Percentiles rank a stretch among this genome's conserved stretches.
phyloP scores from a whole-genome alignment of 108 stramenopile genomes.

The Pseudonitzschia pungens region DNA sequence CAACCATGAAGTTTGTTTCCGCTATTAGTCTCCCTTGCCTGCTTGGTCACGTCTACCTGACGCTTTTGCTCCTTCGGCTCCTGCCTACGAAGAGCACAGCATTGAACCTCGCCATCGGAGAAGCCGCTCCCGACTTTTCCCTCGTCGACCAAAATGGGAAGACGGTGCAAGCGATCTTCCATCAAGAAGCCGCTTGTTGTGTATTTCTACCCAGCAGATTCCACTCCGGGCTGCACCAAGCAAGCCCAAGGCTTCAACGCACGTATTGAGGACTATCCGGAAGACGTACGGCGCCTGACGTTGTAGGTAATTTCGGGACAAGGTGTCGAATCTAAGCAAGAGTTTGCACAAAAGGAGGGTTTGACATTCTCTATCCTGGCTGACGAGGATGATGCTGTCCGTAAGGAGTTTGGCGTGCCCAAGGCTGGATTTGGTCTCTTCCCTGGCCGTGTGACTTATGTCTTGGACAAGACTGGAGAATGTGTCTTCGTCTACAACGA shows the following conservation, averaged over 20 bases:
- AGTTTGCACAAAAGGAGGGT: slow-evolving; percentile 73
- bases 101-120: slow-evolving; percentile 67
- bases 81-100: slow-evolving; percentile 26
- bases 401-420: slow-evolving; percentile 67
- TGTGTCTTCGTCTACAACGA: slow-evolving; percentile 70
- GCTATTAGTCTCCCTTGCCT: slow-evolving; percentile 11
- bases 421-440: slow-evolving; percentile 72
- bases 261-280: slow-evolving; percentile 65
- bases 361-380: slow-evolving; percentile 76
- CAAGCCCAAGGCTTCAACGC: slow-evolving; percentile 72
- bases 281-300: slow-evolving; percentile 73
- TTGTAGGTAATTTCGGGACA: slow-evolving; percentile 83
- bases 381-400: slow-evolving; percentile 68
- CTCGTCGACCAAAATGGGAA: slow-evolving; percentile 81
- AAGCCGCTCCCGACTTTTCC: slow-evolving; percentile 78
- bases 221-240: slow-evolving; percentile 79
- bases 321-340: slow-evolving; percentile 72
- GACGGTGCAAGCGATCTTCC: slow-evolving; percentile 61
- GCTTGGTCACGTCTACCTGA: slow-evolving; percentile 25
- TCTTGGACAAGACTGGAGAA: slow-evolving; percentile 68
- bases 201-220: slow-evolving; percentile 82
- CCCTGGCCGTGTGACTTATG: slow-evolving; percentile 81
- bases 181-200: slow-evolving; percentile 83
- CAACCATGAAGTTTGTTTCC: slow-evolving; percentile 21
- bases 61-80: slow-evolving; percentile 57